phyloP scores from a whole-genome alignment of 805 yeast genomes.

The Blastobotrys muscicola region DNA sequence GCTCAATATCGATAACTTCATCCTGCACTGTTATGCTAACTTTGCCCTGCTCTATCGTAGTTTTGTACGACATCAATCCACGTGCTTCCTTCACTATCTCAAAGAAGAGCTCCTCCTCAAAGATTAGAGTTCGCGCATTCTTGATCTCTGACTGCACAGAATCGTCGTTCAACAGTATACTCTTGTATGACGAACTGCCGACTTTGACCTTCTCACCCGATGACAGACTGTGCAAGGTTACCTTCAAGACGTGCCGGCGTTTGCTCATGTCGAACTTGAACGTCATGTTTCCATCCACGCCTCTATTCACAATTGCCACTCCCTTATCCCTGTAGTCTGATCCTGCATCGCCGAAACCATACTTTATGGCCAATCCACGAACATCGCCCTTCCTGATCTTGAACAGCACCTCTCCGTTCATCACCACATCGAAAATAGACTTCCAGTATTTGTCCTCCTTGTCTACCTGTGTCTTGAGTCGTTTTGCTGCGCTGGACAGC shows the following conservation, averaged over 20 bases:
- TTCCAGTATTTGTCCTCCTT: constrained; percentile 67
- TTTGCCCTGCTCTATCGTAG: constrained; percentile 53
- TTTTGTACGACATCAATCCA: constrained; percentile 56
- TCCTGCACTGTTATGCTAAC: constrained; percentile 57
- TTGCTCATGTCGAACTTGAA: constrained; percentile 32
- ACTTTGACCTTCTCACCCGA: constrained; percentile 8
- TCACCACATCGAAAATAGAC: constrained; percentile 33
- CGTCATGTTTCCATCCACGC: constrained; percentile 35
- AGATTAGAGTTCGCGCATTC: constrained; percentile 61
- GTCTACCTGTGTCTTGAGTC: constrained; percentile 43
- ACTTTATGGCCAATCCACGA: constrained; percentile 66
- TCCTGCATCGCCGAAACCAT: constrained; percentile 89
- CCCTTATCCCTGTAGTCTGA: constrained; percentile 69
- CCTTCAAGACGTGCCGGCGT: constrained; percentile 42
- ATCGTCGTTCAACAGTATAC: constrained; percentile 7
- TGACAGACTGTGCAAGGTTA: constrained; percentile 43
- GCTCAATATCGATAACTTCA: constrained; percentile 62
- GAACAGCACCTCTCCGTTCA: constrained; percentile 51
- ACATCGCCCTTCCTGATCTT: constrained; percentile 51
- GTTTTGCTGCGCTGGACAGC: constrained; percentile 41
- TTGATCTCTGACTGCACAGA: constrained; percentile 47
- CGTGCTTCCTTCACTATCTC: constrained; percentile 72
- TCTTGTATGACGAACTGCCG: constrained; percentile 13
- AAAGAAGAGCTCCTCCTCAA: constrained; percentile 83
- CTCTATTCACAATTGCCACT: constrained; percentile 55